Conservation (phyloP, 2,329 filamentous ascomycete genomes). For the Pyricularia sp. region DNA sequence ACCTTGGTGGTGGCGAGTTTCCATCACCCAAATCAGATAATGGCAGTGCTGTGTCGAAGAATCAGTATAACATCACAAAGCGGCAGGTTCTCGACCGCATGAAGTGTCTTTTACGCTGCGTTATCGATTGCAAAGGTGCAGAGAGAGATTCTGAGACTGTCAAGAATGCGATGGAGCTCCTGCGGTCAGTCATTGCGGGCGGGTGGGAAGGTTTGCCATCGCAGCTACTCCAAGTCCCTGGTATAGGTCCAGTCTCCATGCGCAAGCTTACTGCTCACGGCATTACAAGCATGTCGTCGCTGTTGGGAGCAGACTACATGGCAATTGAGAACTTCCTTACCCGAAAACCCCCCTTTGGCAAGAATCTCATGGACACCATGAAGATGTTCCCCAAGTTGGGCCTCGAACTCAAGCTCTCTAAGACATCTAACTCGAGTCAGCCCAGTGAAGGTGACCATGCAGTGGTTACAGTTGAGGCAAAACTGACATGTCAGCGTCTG, state of each 20-base stretch:
- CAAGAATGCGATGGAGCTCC: slow-evolving; percentile 60
- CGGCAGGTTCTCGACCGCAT: slow-evolving; percentile 52
- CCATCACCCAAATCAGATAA: slow-evolving; percentile 40
- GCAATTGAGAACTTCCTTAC: slow-evolving; percentile 66
- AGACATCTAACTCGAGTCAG: slow-evolving; percentile 18
- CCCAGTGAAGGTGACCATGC: slow-evolving; percentile 29
- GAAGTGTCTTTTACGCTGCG: slow-evolving; percentile 58
- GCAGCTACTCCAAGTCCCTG: slow-evolving; percentile 72
- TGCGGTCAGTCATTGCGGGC: slow-evolving; percentile 60
- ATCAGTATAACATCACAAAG: slow-evolving; percentile 48
- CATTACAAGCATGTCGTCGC: slow-evolving; percentile 56
- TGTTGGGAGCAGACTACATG: slow-evolving; percentile 53
- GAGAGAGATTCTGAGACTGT: slow-evolving; percentile 38
- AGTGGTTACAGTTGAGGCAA: slow-evolving; percentile 46
- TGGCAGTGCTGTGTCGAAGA: slow-evolving; percentile 33
- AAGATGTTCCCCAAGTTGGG: slow-evolving; percentile 53
- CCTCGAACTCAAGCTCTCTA: slow-evolving; percentile 23
- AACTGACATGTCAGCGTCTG: slow-evolving; percentile 60
- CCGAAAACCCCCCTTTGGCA: slow-evolving; percentile 73
- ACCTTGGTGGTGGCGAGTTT: slow-evolving; percentile 54
- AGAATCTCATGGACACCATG: slow-evolving; percentile 50
- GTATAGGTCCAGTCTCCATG: slow-evolving; percentile 62
- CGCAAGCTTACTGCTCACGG: slow-evolving; percentile 60
- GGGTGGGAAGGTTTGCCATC: slow-evolving; percentile 71
- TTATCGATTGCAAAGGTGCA: slow-evolving; percentile 65